phyloP scores from a whole-genome alignment of 768 basidiomycete species.

The Dacryopinax spathularia region DNA sequence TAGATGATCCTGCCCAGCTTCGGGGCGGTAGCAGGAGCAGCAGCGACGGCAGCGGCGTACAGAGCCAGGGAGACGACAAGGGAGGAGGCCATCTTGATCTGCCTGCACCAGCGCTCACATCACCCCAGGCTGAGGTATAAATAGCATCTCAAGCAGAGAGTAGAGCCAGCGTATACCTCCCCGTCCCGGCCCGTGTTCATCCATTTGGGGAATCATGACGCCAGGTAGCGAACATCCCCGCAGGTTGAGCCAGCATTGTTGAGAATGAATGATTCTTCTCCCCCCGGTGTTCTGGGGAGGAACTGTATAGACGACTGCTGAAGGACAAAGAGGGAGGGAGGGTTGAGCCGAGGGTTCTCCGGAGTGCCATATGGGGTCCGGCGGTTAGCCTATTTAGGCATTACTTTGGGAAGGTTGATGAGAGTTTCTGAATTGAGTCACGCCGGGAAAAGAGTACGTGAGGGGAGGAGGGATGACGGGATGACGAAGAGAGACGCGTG shows the following conservation, averaged over 20 bases:
- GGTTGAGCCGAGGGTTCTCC: neutral
- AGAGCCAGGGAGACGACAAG: neutral
- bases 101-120: neutral
- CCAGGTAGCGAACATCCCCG: neutral
- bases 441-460: too few relatives aligned
- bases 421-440: too few relatives aligned
- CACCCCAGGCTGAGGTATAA: neutral
- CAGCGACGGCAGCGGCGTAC: neutral
- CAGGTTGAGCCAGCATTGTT: conserved; percentile 1
- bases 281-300: neutral
- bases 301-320: neutral
- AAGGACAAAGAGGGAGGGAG: neutral
- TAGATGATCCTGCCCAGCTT: conserved; percentile 3
- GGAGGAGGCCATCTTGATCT: neutral
- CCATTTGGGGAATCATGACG: neutral
- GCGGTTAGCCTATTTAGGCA: neutral
- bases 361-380: neutral
- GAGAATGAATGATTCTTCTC: conserved; percentile 5
- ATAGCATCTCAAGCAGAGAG: neutral
- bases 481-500: too few relatives aligned
- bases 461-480: too few relatives aligned
- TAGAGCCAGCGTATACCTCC: neutral
- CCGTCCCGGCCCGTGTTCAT: neutral
- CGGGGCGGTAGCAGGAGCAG: neutral
- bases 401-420: too few relatives aligned